Base-by-base conservation (phyloP, 805 yeast species). In the Candida takata region DNA sequence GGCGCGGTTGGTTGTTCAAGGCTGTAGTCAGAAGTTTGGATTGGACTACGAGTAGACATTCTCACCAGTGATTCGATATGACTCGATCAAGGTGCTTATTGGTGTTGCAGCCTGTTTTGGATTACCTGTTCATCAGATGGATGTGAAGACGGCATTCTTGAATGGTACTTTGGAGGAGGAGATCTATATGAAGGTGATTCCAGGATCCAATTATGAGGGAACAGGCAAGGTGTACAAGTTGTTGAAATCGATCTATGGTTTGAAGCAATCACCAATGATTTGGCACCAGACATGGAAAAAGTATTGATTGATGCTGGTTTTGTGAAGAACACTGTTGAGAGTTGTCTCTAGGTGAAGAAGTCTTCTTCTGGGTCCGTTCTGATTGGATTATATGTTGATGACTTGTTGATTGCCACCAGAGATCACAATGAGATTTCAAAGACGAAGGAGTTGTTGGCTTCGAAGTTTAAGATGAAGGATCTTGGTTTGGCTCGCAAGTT, bases 351-450 rank as follows among this genome's bases (percentile, higher is more conserved):
- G 11, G 13, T n/a, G 20, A 21, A 25, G 21, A 16, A 25, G 27
- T 14, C 13, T 19, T 7, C 12, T 8, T 14, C 27, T 12, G 18
- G 24, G 5, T n/a, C 25, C 4, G 23, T 24, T 10, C 10, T 26
- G 8, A n/a, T 35, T n/a, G 37, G 37, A 4, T 19, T 35, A 12
- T 35, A 29, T 16, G 38, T 35, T 13, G 38, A 35, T 26, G 37
- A 35, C 14, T 11, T 35, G 10, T n/a, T 36, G 4, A 8, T 36
- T 9, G 26, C 26, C n/a, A 19, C 36, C 8, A 32, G 24, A 4
- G 16, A 17, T 27, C 21, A 28, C 3, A n/a, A 21, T 4, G 6
- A 12, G 19, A 8, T 32, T 14, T 13, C 11, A n/a, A 24, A 28
- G 12, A 20, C 30, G 12, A 36, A 36, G 30, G 19, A 28, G 8